Evolutionary conservation across 1,139 yeast species (phyloP).

Genomic region (Kodamaea plutei): DNA sequence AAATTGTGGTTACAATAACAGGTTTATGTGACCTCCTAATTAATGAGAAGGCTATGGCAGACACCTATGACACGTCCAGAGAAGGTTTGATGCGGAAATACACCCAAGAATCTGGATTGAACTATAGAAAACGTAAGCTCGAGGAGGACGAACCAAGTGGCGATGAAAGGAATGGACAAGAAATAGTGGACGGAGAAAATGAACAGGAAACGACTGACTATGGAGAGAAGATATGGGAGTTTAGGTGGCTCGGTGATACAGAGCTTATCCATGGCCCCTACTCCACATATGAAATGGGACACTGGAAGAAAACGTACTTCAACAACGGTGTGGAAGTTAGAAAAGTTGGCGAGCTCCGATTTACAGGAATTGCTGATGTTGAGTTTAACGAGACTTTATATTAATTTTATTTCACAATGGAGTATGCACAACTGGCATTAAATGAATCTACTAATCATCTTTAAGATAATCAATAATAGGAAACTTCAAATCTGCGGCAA

Average conservation of each 20-base stretch:
- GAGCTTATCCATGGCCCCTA: constrained; percentile 62
- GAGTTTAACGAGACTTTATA: constrained; percentile 18
- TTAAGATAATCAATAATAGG: constrained; percentile 46
- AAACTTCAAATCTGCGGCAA: constrained; percentile 53
- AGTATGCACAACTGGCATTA: too few relatives aligned
- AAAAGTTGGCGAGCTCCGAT: constrained; percentile 27
- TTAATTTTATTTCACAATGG: too few relatives aligned
- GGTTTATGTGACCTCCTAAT: constrained; percentile 47
- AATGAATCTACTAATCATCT: constrained; percentile 8
- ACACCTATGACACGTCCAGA: constrained; percentile 51
- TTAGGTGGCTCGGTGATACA: constrained; percentile 51
- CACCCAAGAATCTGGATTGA: constrained; percentile 47
- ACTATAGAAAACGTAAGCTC: constrained; percentile 20
- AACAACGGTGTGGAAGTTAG: constrained; percentile 46
- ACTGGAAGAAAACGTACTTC: constrained; percentile 60
- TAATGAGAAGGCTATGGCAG: constrained; percentile 33
- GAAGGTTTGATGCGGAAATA: constrained; percentile 59
- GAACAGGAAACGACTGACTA: constrained; percentile 17
- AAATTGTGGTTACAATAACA: constrained; percentile 39
- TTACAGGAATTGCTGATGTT: constrained; percentile 23
- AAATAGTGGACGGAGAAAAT: constrained; percentile 11
- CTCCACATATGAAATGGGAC: constrained; percentile 49
- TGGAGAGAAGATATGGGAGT: constrained; percentile 52
- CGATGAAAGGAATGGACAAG: constrained; percentile 18
- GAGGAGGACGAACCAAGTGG: constrained; percentile 43